Evolutionary conservation across 2,329 filamentous ascomycete species (phyloP).

Genomic region (Diaporthe vexans): DNA sequence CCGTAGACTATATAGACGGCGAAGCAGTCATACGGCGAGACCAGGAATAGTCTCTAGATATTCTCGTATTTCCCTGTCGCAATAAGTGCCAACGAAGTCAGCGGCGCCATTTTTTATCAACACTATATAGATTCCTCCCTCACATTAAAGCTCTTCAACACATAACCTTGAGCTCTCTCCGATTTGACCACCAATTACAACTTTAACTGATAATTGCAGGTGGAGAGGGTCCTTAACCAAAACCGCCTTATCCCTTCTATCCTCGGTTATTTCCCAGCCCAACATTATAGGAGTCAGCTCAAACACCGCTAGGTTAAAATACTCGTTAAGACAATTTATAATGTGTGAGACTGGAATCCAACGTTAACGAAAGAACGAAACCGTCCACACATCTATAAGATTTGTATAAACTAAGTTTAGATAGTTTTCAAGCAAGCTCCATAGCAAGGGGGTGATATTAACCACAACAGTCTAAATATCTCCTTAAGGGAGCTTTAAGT

Average conservation of each 20-base stretch:
- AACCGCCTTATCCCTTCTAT: not conserved
- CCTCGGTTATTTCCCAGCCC: not conserved
- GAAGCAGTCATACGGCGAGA: no score
- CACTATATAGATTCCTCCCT: not conserved
- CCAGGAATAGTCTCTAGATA: no score
- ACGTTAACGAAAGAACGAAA: not conserved
- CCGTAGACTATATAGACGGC: no score
- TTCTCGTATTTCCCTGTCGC: not conserved
- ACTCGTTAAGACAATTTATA: not conserved
- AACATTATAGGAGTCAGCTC: not conserved
- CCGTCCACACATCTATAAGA: not conserved
- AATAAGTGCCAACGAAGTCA: not conserved
- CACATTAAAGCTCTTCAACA: not conserved
- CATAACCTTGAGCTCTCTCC: not conserved
- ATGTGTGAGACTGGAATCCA: not conserved
- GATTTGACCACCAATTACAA: not conserved
- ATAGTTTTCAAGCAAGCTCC: not conserved
- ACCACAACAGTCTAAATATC: not conserved
- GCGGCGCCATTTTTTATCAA: not conserved
- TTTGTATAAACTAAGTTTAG: not conserved
- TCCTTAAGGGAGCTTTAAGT: not conserved
- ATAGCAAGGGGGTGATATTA: not conserved
- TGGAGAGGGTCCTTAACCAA: not conserved
- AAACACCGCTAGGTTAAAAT: not conserved
- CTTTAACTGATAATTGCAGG: not conserved